These are phyloP conservation scores for Cicer yamashitae DNA, from an alignment of 306 rosid species.

Conservation along the genomic window DNA sequence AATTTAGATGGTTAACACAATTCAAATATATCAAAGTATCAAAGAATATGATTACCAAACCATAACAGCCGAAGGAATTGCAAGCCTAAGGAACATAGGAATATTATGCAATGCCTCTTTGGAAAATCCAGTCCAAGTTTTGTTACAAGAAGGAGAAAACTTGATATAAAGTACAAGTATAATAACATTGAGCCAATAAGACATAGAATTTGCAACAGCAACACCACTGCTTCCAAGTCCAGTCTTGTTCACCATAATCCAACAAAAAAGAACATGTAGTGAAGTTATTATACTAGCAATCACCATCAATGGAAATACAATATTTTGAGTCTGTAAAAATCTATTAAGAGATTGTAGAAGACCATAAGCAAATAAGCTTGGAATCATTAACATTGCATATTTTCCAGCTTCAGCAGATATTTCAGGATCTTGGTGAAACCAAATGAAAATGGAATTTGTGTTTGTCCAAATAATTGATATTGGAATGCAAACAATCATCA, in stretches of 20 bases:
- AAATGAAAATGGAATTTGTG: slow-evolving; percentile 52
- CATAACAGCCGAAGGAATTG: slow-evolving; percentile 22
- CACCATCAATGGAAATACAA: slow-evolving; percentile 67
- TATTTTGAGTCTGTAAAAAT: slow-evolving; percentile 66
- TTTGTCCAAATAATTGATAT: slow-evolving; percentile 55
- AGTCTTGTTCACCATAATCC: slow-evolving; percentile 1
- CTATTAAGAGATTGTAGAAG: slow-evolving; percentile 59
- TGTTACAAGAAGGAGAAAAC: slow-evolving; percentile 10
- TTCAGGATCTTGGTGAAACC: slow-evolving; percentile 58
- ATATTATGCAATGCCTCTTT: slow-evolving; percentile 2
- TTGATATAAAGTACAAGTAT: background rate
- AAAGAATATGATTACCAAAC: slow-evolving; percentile 6
- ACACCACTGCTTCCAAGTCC: slow-evolving; percentile 7
- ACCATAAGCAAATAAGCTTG: slow-evolving; percentile 59
- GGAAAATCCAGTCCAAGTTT: slow-evolving; percentile 13
- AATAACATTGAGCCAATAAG: background rate
- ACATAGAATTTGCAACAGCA: slow-evolving; percentile 15
- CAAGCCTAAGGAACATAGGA: background rate
- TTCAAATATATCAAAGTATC: too few relatives aligned
- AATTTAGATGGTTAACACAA: background rate
- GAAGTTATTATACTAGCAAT: background rate
- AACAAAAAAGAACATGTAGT: slow-evolving; percentile 4
- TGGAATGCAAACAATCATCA: slow-evolving; percentile 53
- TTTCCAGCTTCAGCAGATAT: slow-evolving; percentile 58
- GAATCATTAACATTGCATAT: slow-evolving; percentile 55